Percentiles rank a stretch among this genome's conserved stretches.
Conservation (phyloP, 441 rosid species). For the Gossypium laxum region DNA sequence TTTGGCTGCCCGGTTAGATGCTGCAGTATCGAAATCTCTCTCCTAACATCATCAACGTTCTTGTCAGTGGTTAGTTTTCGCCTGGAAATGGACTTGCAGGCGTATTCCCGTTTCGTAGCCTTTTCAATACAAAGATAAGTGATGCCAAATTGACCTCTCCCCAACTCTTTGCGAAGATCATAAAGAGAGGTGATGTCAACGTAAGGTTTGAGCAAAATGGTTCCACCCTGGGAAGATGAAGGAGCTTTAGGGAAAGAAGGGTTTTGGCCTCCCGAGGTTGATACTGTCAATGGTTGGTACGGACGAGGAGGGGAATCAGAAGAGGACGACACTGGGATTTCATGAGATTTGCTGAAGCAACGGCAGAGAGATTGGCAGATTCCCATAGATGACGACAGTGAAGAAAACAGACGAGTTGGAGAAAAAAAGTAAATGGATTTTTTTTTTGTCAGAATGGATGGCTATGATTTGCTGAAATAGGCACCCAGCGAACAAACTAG, state of each 20-base stretch:
- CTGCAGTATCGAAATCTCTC: slow-evolving; percentile 47
- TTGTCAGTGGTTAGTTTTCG: slow-evolving; percentile 28
- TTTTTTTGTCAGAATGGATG: background rate
- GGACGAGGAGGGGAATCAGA: slow-evolving; percentile 31
- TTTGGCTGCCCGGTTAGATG: slow-evolving; percentile 60
- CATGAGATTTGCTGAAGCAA: slow-evolving; percentile 45
- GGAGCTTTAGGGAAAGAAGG: slow-evolving; percentile 12
- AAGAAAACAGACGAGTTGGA: background rate
- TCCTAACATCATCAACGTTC: slow-evolving; percentile 44
- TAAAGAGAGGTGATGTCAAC: slow-evolving; percentile 33
- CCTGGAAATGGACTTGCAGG: slow-evolving; percentile 57
- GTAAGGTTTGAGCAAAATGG: slow-evolving; percentile 35
- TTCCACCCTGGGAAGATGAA: slow-evolving; percentile 29
- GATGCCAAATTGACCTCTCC: slow-evolving; percentile 48
- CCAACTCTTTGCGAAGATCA: slow-evolving; percentile 41
- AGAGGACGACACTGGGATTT: slow-evolving; percentile 50
- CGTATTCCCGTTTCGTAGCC: slow-evolving; percentile 37
- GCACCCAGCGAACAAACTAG: background rate
- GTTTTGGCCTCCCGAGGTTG: slow-evolving; percentile 1
- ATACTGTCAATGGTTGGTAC: slow-evolving; percentile 14
- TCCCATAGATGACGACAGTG: slow-evolving; percentile 3
- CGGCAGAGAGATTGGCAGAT: slow-evolving; percentile 32
- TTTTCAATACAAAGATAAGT: slow-evolving; percentile 44
- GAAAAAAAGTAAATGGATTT: background rate
- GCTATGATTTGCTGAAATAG: background rate